Conservation (phyloP, 345 rosid species). For the Hypericum perforatum region DNA sequence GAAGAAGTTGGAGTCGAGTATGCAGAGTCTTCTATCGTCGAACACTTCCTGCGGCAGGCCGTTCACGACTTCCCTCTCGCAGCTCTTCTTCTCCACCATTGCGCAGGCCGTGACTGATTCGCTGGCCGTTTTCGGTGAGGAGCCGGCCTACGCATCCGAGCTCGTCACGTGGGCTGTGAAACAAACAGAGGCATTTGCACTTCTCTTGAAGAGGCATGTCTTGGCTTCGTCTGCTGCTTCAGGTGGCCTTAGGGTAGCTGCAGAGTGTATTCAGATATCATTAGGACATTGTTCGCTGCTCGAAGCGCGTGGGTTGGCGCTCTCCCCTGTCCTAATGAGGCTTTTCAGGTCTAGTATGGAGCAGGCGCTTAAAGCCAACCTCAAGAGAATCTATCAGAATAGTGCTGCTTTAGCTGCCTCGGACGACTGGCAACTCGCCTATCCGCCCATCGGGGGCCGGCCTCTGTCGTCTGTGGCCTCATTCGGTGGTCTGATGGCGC, state of each 20-base stretch:
- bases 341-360: constrained; percentile 55
- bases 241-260: constrained; percentile 56
- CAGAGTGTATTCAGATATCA: constrained; percentile 65
- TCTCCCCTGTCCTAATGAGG: constrained; percentile 66
- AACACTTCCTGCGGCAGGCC: constrained; percentile 46
- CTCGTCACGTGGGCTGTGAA: constrained; percentile 94
- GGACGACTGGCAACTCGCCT: constrained; percentile 69
- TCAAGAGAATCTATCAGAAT: constrained; percentile 69
- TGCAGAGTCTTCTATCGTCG: constrained; percentile 44
- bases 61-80: constrained; percentile 55
- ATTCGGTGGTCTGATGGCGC: constrained; percentile 19
- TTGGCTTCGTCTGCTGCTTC: constrained; percentile 72
- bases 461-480: constrained; percentile 36
- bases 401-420: constrained; percentile 75
- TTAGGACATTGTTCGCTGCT: constrained; percentile 64
- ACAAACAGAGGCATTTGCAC: constrained; percentile 52
- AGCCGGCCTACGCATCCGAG: constrained; percentile 76
- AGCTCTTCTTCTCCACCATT: constrained; percentile 67
- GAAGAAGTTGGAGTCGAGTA: constrained; percentile 39
- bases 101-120: constrained; percentile 81
- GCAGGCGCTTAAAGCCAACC: constrained; percentile 50
- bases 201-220: constrained; percentile 53
- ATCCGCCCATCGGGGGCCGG: constrained; percentile 44
- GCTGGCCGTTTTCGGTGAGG: constrained; percentile 63
- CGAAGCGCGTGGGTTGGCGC: constrained; percentile 80